Base-by-base conservation (phyloP, 176 grass and related monocot species). In the Elaeis guineensis region DNA sequence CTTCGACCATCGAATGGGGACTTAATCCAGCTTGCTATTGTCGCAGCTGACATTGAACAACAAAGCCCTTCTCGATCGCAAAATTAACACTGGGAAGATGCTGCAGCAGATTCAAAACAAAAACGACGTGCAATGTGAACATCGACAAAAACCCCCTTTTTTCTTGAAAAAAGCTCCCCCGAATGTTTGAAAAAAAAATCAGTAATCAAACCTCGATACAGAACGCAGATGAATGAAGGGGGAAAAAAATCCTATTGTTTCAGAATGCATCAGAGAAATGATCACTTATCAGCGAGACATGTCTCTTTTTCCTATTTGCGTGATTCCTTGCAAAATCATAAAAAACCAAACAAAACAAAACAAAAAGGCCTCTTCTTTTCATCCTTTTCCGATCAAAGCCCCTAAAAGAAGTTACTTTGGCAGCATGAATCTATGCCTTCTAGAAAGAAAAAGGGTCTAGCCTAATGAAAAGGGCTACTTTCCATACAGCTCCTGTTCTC, bases 1-100 rank as follows among this genome's bases (percentile, higher is more conserved):
- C 67, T 83, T 61, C 73, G 28, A 49, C 29, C 26, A 21, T 85
- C 79, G 48, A 85, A 80, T 67, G 93, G 72, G 29, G 76, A 63
- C 69, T 80, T 79, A 70, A 91, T 82, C 78, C 76, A 85, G 69
- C 63, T 97, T 39, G 86, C 66, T 51, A 85, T 59, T 20, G 59
- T 76, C 26, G 66, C 81, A 22, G 93, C 11, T 22, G 81, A 80
- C 81, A 89, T 80, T 76, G 63, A 63, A 25, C 20, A 57, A 55
- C 25, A 55, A 51, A 63, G 63, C 17, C 44, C 72, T 82, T 73
- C 59, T 25, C 59, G 51, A 63, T 55, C 59, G 12, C 57, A 60
- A 16, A 71, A 60, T 52, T 60, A 24, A 71, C 59, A 55, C 6
- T 55, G 59, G 23, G 14, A 73, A 59, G 57, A 50, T 61, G 60